phyloP scores from a whole-genome alignment of 2,329 filamentous ascomycete genomes.

The Calycina herbarum region DNA sequence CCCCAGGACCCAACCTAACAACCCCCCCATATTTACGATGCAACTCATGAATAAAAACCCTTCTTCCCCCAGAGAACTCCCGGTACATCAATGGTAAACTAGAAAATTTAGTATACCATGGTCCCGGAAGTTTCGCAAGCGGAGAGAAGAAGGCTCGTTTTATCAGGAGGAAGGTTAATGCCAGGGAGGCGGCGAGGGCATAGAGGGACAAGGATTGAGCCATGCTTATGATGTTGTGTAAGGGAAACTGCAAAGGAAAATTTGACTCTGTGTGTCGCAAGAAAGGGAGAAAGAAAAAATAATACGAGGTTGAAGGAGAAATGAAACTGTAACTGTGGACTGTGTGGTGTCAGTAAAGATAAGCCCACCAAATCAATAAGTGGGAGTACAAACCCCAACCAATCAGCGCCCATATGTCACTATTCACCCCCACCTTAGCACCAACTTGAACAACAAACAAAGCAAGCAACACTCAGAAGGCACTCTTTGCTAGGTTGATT shows the following conservation, averaged over 20 bases:
- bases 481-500: too few species aligned
- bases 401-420: background rate
- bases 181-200: background rate
- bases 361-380: background rate
- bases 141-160: slow-evolving; percentile 21
- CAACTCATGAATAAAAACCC: slow-evolving; percentile 54
- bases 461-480: background rate
- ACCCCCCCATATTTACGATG: slow-evolving; percentile 57
- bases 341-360: background rate
- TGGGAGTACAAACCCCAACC: background rate
- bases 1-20: slow-evolving; percentile 57
- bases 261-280: background rate
- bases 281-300: background rate
- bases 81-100: slow-evolving; percentile 37
- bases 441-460: background rate
- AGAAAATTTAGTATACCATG: slow-evolving; percentile 27
- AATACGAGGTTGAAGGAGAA: background rate
- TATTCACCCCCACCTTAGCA: background rate
- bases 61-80: slow-evolving; percentile 54
- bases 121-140: slow-evolving; percentile 30
- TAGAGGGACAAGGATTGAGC: background rate
- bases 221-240: background rate
- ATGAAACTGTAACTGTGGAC: background rate
- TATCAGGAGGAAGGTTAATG: background rate
- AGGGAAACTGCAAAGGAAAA: background rate